Percentiles rank a stretch among this genome's conserved stretches.
phyloP scores from a whole-genome alignment of 768 basidiomycete genomes.

The Polyporus arcularius region DNA sequence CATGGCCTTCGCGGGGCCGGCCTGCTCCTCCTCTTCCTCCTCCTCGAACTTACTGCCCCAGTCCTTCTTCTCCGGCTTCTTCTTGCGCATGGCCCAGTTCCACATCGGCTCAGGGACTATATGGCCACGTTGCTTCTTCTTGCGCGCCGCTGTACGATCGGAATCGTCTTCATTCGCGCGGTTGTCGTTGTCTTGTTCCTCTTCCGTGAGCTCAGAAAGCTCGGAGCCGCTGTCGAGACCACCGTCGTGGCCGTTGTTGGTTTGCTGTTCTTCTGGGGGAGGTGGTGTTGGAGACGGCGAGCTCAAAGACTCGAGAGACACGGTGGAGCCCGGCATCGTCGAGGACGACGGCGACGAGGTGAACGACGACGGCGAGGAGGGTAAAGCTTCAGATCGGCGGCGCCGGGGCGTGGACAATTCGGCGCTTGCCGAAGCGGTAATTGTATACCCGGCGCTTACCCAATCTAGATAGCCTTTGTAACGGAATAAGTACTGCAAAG shows the following conservation, averaged over 20 bases:
- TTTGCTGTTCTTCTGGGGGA: slow-evolving; percentile 32
- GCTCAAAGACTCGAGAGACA: slow-evolving; percentile 64
- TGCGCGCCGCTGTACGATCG: slow-evolving; percentile 13
- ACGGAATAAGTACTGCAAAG: no score
- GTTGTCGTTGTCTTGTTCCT: slow-evolving; percentile 61
- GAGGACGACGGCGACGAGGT: slow-evolving; percentile 25
- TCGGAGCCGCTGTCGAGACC: slow-evolving; percentile 70
- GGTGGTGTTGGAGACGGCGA: slow-evolving; percentile 68
- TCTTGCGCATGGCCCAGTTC: slow-evolving; percentile 73
- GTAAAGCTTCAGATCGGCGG: slow-evolving; percentile 8
- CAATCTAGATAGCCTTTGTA: background rate
- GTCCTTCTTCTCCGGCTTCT: slow-evolving; percentile 30
- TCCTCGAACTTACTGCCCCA: slow-evolving; percentile 36
- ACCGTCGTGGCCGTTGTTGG: slow-evolving; percentile 36
- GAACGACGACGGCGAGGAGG: background rate
- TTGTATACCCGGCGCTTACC: slow-evolving; percentile 7
- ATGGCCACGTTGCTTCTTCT: slow-evolving; percentile 47
- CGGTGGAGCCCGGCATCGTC: slow-evolving; percentile 54
- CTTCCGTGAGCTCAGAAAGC: slow-evolving; percentile 82
- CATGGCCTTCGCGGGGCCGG: slow-evolving; percentile 52
- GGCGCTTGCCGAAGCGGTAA: slow-evolving; percentile 11
- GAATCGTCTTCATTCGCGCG: slow-evolving; percentile 29
- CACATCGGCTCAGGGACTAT: slow-evolving; percentile 82
- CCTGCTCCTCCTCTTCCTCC: slow-evolving; percentile 49
- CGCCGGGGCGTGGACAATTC: slow-evolving; percentile 18